phyloP scores from a whole-genome alignment of 805 yeast genomes.

The Brettanomyces nanus region DNA sequence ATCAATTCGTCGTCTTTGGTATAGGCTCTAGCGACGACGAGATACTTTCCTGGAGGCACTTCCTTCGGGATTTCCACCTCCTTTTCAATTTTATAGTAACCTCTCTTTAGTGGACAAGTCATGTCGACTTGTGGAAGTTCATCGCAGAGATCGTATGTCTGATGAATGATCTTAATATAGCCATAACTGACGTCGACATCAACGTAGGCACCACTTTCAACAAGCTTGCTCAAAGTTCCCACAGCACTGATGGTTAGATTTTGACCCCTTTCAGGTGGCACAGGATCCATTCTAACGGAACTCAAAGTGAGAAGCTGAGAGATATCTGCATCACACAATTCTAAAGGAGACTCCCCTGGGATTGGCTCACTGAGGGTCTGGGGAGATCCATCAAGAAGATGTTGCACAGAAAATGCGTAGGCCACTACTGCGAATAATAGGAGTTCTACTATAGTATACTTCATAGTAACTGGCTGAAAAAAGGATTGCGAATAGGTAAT shows the following conservation, averaged over 20 bases:
- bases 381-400: not conserved
- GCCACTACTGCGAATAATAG: not conserved
- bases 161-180: conserved; percentile 77
- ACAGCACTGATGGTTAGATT: conserved; percentile 73
- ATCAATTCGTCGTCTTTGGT: conserved; percentile 74
- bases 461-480: too few species aligned
- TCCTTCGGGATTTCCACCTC: conserved; percentile 78
- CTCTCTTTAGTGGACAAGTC: conserved; percentile 74
- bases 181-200: conserved; percentile 93
- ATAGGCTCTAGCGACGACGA: conserved; percentile 83
- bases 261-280: conserved; percentile 83
- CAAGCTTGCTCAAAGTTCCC: conserved; percentile 47
- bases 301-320: conserved; percentile 59
- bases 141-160: conserved; percentile 91
- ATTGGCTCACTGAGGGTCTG: conserved; percentile 48
- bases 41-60: conserved; percentile 93
- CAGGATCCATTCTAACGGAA: conserved; percentile 59
- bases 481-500: too few species aligned
- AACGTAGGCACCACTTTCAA: conserved; percentile 85
- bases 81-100: conserved; percentile 58
- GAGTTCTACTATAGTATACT: too few species aligned
- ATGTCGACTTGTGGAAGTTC: conserved; percentile 75
- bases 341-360: conserved; percentile 86
- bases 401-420: not conserved
- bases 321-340: conserved; percentile 59